Conservation (phyloP, 495 filamentous ascomycete species). For the Lophiotrema nucula region DNA sequence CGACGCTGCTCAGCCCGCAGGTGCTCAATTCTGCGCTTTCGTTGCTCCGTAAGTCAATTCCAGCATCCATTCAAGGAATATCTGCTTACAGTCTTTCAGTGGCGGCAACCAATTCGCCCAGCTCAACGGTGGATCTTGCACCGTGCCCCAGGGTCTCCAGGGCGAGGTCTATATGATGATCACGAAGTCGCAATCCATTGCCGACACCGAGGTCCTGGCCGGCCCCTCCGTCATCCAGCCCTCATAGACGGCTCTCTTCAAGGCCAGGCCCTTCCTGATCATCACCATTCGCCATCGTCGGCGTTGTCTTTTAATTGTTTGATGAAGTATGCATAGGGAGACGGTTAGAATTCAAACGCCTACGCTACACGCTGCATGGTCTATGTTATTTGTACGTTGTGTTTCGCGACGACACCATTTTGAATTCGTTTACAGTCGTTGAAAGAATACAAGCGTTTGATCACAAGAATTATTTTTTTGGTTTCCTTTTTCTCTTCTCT, state of each 20-base stretch:
- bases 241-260: constrained; percentile 12
- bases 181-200: constrained; percentile 28
- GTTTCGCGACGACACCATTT: background rate
- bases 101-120: constrained; percentile 20
- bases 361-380: no score
- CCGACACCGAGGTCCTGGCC: constrained; percentile 31
- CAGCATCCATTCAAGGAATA: background rate
- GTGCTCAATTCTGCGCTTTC: constrained; percentile 56
- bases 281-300: background rate
- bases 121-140: constrained; percentile 24
- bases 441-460: constrained; percentile 32
- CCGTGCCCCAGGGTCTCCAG: constrained; percentile 27
- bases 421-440: constrained; percentile 31
- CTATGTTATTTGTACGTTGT: no score
- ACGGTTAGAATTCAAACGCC: background rate
- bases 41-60: constrained; percentile 38
- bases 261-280: background rate
- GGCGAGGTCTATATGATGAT: constrained; percentile 37
- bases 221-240: constrained; percentile 31
- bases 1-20: constrained; percentile 46
- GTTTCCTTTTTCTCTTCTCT: background rate
- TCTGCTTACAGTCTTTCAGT: constrained; percentile 20
- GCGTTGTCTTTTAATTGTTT: constrained; percentile 1
- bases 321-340: constrained; percentile 18
- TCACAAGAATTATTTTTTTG: constrained; percentile 26